Base-by-base conservation (phyloP, 768 basidiomycete species). In the Austroboletus eburneus region DNA sequence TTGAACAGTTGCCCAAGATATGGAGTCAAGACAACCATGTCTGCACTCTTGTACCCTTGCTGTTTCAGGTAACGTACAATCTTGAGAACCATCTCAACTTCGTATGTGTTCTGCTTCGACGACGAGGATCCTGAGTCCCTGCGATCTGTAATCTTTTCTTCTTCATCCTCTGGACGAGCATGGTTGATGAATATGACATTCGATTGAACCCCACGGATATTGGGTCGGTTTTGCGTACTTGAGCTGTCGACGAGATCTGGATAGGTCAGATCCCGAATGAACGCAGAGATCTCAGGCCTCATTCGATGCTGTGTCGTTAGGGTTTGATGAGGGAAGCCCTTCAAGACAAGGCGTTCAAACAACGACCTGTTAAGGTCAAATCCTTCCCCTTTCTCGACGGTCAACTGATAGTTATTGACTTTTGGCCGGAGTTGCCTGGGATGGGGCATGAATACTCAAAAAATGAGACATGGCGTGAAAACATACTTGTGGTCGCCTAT, bases 401-500 rank as follows among this genome's bases (percentile, higher is more conserved):
- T 85, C 22, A 87, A 64, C 0, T 58, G 35, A 49, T 86, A 87
- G 39, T 73, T 75, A 49, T 85, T 84, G 52, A 85, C 79, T 60
- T 86, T 87, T 0, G 85, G 85, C 5, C 85, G 81, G 5, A 87
- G 68, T 63, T 87, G 85, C 62, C 84, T 86, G 32, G 4, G 29
- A 33, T 17, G 44, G 18, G 22, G 27, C 8, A 8, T 52, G 40
- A 46, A 42, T 30, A 16, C 8, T 16, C 1, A 25, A n/a, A 24
- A 9, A 10, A 41, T 3, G 38, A 23, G 14, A 10, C 9, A 9
- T 9, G 24, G 10, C 6, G 9, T 2, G 6, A 33, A 10, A 4
- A 43, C 56, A 8, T 64, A 86, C 84, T 86, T 79, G 60, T 87
- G 85, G 54, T 87, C 85, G 0, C 85, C 85, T 21, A 87, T 87